These are phyloP conservation scores for Croton laevigatus DNA, from an alignment of 441 rosid genomes.

Conservation along the genomic window DNA sequence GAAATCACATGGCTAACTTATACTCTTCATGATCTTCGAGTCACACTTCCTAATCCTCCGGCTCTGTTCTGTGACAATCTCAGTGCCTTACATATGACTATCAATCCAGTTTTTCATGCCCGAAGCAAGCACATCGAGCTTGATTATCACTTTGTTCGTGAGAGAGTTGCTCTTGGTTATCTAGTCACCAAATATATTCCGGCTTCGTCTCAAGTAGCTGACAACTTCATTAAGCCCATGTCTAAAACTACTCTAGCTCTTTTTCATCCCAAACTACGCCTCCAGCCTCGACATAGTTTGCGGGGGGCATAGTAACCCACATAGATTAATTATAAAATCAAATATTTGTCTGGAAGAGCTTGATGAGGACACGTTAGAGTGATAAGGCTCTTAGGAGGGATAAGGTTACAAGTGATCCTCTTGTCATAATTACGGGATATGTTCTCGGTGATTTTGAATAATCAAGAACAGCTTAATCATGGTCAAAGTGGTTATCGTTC, in stretches of 20 bases:
- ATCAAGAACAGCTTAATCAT: too few relatives aligned
- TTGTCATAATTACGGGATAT: too few relatives aligned
- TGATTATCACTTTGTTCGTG: too few relatives aligned
- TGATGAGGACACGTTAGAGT: too few relatives aligned
- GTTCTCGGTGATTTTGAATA: too few relatives aligned
- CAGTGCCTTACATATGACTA: not conserved
- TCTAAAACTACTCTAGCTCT: not conserved
- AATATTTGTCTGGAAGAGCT: too few relatives aligned
- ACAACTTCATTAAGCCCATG: not conserved
- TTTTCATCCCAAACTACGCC: not conserved
- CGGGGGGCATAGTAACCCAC: too few relatives aligned
- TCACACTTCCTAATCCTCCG: not conserved
- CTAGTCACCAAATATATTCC: not conserved
- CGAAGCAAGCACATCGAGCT: not conserved
- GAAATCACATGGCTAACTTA: not conserved
- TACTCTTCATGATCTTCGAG: not conserved
- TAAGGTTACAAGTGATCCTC: too few relatives aligned
- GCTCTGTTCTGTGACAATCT: not conserved
- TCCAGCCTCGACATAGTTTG: not conserved
- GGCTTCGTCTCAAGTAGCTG: not conserved
- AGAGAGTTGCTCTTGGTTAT: not conserved
- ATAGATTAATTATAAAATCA: too few relatives aligned
- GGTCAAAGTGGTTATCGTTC: too few relatives aligned
- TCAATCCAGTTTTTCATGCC: not conserved
- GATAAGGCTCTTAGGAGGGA: too few relatives aligned